Evolutionary conservation across 2,329 filamentous ascomycete genomes (phyloP), one percentile per base, ranked within the genome.

Genomic region (Alternaria brassicae): DNA sequence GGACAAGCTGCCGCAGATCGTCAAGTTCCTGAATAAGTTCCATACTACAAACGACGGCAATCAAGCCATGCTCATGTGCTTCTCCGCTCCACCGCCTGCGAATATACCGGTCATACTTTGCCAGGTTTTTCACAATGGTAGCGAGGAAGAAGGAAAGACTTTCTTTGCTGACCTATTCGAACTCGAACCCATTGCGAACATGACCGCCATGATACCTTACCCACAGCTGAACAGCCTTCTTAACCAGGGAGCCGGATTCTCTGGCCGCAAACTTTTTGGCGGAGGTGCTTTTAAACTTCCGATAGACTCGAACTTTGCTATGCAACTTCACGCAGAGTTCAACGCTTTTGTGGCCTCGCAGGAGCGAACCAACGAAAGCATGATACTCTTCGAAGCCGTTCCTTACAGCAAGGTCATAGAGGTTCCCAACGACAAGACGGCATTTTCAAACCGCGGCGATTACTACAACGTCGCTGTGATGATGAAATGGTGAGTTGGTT

Each of bases 211-310:
- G 56, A 70, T 78, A 21, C 73, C 77, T 0, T 80, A 79, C 55
- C 57, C 60, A 17, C 62, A 68, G 7, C 60, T 79, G 6, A 80
- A 80, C 49, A 53, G 56, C 1, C 37, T 77, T 6, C 60, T 79
- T 3, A 78, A 78, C 45, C 56, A 64, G 6, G 54, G 56, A 2
- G 60, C 66, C 1, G 63, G 60, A 15, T 75, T 72, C 47, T 80
- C 79, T 1, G 78, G 76, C 6, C 69, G 79, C 32, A 78, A 77
- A 59, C 70, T 69, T 13, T 78, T 79, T 56, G 75, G 74, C 53
- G 77, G 77, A 15, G 73, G 72, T 0, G 73, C 72, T 2, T 77
- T 77, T 60, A 73, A 74, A 25, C 41, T 74, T 3, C 78, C 79
- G 0, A 54, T 80, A 1, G 55, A 65, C 19, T 27, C 65, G 0